Conservation (phyloP, 257 asterid genomes). For the Solanum appendiculatum region DNA sequence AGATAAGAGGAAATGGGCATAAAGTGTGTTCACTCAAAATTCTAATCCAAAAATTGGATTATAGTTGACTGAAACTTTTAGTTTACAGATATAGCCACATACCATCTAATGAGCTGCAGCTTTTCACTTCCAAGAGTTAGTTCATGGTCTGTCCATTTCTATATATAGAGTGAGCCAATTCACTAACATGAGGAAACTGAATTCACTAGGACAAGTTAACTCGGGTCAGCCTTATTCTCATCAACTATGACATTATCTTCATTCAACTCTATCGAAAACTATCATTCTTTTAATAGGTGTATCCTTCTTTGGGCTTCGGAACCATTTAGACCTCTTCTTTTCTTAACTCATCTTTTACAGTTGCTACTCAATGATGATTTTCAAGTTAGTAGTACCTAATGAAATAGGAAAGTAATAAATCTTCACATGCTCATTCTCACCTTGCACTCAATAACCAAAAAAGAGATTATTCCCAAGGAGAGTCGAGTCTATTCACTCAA, state of each 20-base stretch:
- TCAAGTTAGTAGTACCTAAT: not conserved
- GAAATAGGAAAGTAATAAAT: not conserved
- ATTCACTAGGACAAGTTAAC: not conserved
- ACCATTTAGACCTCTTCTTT: not conserved
- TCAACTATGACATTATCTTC: not conserved
- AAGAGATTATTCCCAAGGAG: not conserved
- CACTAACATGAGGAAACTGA: not conserved
- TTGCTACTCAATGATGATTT: not conserved
- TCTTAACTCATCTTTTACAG: not conserved
- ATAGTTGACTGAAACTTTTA: not conserved
- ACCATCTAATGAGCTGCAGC: not conserved
- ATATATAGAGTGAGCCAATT: not conserved
- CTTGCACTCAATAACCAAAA: not conserved
- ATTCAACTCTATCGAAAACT: not conserved
- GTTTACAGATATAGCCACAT: not conserved
- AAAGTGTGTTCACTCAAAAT: not conserved
- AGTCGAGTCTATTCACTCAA: not conserved
- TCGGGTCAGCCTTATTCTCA: not conserved
- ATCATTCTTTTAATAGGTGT: not conserved
- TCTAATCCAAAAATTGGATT: not conserved
- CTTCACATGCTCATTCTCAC: not conserved
- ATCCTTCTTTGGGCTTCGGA: not conserved
- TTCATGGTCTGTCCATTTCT: not conserved
- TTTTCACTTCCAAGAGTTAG: not conserved
- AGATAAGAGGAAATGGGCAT: not conserved